Conservation (phyloP, 1,139 yeast genomes). For the Candida sp. region DNA sequence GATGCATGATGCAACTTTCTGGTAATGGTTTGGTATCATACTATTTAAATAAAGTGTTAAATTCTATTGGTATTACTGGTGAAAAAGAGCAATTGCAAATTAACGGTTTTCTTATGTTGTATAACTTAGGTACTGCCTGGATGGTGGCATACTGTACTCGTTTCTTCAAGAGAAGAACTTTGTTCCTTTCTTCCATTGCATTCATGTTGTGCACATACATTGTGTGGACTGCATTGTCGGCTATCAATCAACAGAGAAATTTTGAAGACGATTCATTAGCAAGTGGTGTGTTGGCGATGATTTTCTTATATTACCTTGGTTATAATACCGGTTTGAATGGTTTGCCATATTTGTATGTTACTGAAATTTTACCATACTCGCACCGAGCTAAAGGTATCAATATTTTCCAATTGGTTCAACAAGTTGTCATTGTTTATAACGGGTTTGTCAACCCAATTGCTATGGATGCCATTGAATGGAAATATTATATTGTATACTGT, state of each 20-base stretch:
- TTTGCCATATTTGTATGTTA: constrained; percentile 34
- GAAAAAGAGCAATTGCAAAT: constrained; percentile 41
- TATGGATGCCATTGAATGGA: constrained; percentile 57
- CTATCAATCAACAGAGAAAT: constrained; percentile 34
- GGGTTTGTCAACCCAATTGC: constrained; percentile 59
- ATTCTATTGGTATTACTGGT: constrained; percentile 47
- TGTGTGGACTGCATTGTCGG: constrained; percentile 37
- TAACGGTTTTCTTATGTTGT: constrained; percentile 43
- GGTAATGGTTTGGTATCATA: constrained; percentile 54
- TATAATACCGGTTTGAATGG: constrained; percentile 41
- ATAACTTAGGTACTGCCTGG: constrained; percentile 34
- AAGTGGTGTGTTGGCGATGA: constrained; percentile 45
- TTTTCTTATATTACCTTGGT: constrained; percentile 35
- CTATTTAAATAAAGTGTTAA: constrained; percentile 45
- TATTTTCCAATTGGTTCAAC: constrained; percentile 25
- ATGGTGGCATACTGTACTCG: constrained; percentile 26
- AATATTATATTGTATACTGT: constrained; percentile 55
- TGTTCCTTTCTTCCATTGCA: constrained; percentile 34
- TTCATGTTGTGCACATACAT: constrained; percentile 38
- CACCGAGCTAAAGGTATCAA: constrained; percentile 45
- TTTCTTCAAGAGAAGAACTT: constrained; percentile 40
- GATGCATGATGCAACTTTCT: constrained; percentile 42
- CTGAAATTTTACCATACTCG: constrained; percentile 44
- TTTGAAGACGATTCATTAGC: constrained; percentile 29
- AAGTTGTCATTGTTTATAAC: constrained; percentile 18